Base-by-base conservation (phyloP, 148 eudicot genomes). In the Fagopyrum esculentum region DNA sequence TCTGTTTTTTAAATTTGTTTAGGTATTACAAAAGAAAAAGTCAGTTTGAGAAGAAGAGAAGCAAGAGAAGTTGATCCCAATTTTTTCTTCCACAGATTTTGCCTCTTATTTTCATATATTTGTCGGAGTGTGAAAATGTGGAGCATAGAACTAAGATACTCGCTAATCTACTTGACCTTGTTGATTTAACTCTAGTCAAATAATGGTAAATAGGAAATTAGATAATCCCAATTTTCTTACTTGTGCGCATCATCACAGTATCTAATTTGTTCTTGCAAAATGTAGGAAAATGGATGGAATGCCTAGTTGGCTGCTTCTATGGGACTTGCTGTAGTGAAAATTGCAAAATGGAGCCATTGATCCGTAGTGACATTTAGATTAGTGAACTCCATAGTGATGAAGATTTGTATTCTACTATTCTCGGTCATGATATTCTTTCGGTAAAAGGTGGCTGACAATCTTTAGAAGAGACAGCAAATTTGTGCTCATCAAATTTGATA, bases 361-460 rank as follows among this genome's bases (percentile, higher is more conserved):
- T 75, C 73, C 77, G 69, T 12, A 76, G 76, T 69, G 88, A 85
- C 60, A 71, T 73, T 49, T 88, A 83, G 66, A 82, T 81, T 46
- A 83, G 73, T 84, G 99, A 96, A 87, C 91, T 86, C 81, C 85
- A 75, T 75, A 72, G 79, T 75, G 89, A 90, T 78, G 88, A 84
- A 77, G 84, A 80, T 44, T 79, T 96, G 77, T 96, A 85, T 80
- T 83, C 85, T 78, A 79, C 86, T 79, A 95, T 90, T 80, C 99
- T 92, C 76, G 86, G 84, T 79, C 90, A 96, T 78, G 87, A 83
- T 79, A 75, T 92, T 72, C 87, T 73, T 76, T 88, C 88, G 55
- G 86, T 88, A 64, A 96, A 89, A 84, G 98, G 98, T 81, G 99
- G 99, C 77, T 96, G 99, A 98, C 99, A 88, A 78, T 84, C 81